phyloP scores from a whole-genome alignment of 768 basidiomycete species.

The Termitomyces sp. region DNA sequence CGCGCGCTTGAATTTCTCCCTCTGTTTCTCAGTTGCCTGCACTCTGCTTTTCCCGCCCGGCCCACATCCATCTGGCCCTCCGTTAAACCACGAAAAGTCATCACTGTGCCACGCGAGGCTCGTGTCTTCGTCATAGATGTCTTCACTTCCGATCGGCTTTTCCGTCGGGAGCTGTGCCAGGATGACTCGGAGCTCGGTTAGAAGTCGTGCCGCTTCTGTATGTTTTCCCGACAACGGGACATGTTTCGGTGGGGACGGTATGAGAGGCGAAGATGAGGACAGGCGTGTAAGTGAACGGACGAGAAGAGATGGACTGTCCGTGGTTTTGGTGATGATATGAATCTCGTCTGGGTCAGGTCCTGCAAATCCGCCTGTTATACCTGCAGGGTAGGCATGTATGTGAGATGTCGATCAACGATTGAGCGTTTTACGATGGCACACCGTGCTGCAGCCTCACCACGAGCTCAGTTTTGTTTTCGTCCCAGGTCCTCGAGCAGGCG shows the following conservation, averaged over 20 bases:
- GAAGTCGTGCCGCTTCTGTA: background rate
- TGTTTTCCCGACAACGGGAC: background rate
- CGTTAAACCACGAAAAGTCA: background rate
- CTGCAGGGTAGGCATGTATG: background rate
- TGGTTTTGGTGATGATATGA: background rate
- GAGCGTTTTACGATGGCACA: background rate
- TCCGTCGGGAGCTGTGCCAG: background rate
- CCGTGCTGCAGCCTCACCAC: background rate
- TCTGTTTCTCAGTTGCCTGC: slow-evolving; percentile 1
- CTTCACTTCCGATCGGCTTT: background rate
- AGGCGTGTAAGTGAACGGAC: background rate
- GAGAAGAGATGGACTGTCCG: background rate
- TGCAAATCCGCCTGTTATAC: background rate
- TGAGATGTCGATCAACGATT: background rate
- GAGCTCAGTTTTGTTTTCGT: background rate
- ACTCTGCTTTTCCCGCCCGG: background rate
- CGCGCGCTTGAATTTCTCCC: no score
- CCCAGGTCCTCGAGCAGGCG: background rate
- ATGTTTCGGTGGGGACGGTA: background rate
- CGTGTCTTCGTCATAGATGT: slow-evolving; percentile 1
- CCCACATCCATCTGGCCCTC: background rate
- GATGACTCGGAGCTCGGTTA: background rate
- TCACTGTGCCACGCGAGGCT: background rate
- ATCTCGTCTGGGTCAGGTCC: background rate
- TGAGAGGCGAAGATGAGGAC: background rate